A percentile compares a stretch with the other conserved stretches of the same genome.
Conservation (phyloP, 129 eudicot genomes). For the Mikania micrantha region DNA sequence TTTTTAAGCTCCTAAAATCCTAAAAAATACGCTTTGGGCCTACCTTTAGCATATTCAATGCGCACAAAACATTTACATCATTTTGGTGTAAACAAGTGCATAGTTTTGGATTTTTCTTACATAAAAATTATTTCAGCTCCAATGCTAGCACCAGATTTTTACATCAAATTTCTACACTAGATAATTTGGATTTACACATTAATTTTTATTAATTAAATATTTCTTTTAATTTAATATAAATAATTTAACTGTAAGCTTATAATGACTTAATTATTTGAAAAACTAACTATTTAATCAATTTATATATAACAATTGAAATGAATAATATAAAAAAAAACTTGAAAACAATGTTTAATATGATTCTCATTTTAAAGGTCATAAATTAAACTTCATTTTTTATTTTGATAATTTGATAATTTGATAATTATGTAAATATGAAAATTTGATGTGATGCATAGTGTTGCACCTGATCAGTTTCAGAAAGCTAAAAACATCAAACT, state of each 20-base stretch:
- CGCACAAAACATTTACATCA: not conserved
- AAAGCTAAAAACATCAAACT: constrained; percentile 1
- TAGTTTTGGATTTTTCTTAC: not conserved
- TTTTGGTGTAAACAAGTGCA: not conserved
- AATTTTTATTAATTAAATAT: not conserved
- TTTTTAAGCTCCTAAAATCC: not conserved
- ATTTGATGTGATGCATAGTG: not conserved
- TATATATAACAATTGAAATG: not conserved
- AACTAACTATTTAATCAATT: not conserved
- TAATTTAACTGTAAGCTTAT: not conserved
- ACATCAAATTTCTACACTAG: not conserved
- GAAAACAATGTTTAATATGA: not conserved
- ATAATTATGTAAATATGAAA: not conserved
- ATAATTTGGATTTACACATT: not conserved
- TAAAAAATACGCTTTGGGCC: not conserved
- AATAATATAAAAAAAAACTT: not conserved
- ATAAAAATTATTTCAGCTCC: not conserved
- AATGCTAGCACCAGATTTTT: not conserved
- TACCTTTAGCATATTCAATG: too few species aligned
- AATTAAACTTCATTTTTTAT: not conserved
- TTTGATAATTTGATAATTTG: not conserved
- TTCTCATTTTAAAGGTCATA: not conserved
- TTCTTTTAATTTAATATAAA: not conserved
- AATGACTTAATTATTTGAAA: not conserved
- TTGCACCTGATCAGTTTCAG: not conserved